Conservation (phyloP, 2,329 filamentous ascomycete genomes). For the Aureobasidium sp. region DNA sequence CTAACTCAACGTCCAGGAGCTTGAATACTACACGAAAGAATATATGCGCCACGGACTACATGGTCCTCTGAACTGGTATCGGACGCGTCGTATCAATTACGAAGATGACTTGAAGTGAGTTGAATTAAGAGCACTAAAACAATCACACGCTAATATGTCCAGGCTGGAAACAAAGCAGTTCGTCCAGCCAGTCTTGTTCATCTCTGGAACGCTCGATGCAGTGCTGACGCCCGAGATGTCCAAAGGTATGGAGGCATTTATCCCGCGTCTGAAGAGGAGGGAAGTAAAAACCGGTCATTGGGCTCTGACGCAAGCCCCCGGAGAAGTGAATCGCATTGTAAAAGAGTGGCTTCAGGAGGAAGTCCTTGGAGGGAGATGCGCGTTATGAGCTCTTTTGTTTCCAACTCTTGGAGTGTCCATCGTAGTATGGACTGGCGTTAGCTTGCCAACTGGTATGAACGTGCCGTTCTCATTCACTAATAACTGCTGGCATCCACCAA, state of each 20-base stretch:
- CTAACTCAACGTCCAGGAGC: constrained; percentile 37
- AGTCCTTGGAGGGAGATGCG: background rate
- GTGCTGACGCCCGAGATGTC: constrained; percentile 57
- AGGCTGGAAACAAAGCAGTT: constrained; percentile 36
- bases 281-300: constrained; percentile 71
- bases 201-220: constrained; percentile 61
- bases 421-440: too few relatives aligned
- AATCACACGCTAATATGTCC: background rate
- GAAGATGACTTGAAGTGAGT: constrained; percentile 57
- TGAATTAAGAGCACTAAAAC: too few relatives aligned
- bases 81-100: constrained; percentile 62
- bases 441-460: too few relatives aligned
- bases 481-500: too few relatives aligned
- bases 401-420: too few relatives aligned
- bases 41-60: constrained; percentile 65
- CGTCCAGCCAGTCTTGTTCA: constrained; percentile 56
- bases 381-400: background rate
- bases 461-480: too few relatives aligned
- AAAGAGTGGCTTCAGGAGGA: background rate
- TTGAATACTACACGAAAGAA: constrained; percentile 68
- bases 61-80: constrained; percentile 85
- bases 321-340: background rate
- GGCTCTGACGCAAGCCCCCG: constrained; percentile 65
- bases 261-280: constrained; percentile 19
- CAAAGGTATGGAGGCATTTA: background rate